Percentiles rank a stretch among this genome's conserved stretches.
Conservation (phyloP, 2,329 filamentous ascomycete genomes). For the Penicillium sp. region DNA sequence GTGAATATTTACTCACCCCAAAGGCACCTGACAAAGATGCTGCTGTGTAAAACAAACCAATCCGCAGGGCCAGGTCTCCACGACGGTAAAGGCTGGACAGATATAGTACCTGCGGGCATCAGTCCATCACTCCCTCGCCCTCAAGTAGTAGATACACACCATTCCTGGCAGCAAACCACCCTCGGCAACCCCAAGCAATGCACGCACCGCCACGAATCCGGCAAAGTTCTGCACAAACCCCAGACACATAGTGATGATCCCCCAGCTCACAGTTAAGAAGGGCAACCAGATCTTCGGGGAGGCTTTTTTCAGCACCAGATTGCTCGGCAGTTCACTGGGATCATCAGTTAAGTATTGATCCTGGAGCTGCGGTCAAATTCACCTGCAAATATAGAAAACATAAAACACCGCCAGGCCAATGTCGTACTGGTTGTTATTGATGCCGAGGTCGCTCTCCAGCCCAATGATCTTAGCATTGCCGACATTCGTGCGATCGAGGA, state of each 20-base stretch:
- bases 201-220: slow-evolving; percentile 57
- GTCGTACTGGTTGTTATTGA: slow-evolving; percentile 59
- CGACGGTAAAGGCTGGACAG: slow-evolving; percentile 58
- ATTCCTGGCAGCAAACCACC: slow-evolving; percentile 63
- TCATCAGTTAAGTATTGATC: slow-evolving; percentile 1
- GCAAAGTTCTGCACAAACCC: slow-evolving; percentile 39
- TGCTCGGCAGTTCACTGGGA: slow-evolving; percentile 56
- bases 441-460: slow-evolving; percentile 53
- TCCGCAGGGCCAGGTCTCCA: slow-evolving; percentile 55
- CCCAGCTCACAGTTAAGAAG: slow-evolving; percentile 53
- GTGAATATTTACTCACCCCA: slow-evolving; percentile 43
- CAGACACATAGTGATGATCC: slow-evolving; percentile 47
- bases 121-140: slow-evolving; percentile 2
- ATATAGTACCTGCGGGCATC: slow-evolving; percentile 51
- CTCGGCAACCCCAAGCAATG: slow-evolving; percentile 58
- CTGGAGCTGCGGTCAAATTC: no score
- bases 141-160: slow-evolving; percentile 38
- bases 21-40: slow-evolving; percentile 61
- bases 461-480: slow-evolving; percentile 64
- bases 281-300: slow-evolving; percentile 58
- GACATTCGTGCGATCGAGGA: slow-evolving; percentile 65
- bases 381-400: slow-evolving; percentile 54
- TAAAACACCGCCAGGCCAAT: slow-evolving; percentile 61
- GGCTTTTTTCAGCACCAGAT: slow-evolving; percentile 57
- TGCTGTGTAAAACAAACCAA: slow-evolving; percentile 63